Evolutionary conservation across 345 rosid species (phyloP), one percentile per base, ranked within the genome.

Genomic region (Syzygium grande): DNA sequence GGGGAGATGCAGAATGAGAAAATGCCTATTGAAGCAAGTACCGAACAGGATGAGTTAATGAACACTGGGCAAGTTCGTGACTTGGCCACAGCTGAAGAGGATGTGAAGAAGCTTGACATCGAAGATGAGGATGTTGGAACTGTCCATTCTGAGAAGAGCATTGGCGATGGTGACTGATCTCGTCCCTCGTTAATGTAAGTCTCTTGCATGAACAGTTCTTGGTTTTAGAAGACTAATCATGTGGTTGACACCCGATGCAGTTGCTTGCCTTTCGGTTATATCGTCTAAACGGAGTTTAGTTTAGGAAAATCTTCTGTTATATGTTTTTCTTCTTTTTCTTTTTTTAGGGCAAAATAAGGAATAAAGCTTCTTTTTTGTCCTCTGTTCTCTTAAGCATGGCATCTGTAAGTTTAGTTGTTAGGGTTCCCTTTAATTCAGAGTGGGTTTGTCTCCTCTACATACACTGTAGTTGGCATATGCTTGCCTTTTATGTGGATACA

Each of bases 111-210:
- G 85, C 56, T 65, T 51, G 84, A 58, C 53, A 11, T 56, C 51
- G 51, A 21, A 34, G 88, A 65, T 80, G 87, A 79, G 84, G 59
- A 86, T 34, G 49, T 52, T 23, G 58, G 54, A 38, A 54, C 77
- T 29, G 59, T 29, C 52, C 79, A 84, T 43, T 51, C 38, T 3
- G 86, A 84, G 86, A 84, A 59, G 58, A 87, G 88, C 83, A 84
- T 84, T 53, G 80, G 59, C 59, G 86, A 55, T 61, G 51, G 80
- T 46, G 86, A 87, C 86, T 49, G 51, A 87, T 84, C 11, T 83
- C 21, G 86, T 84, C 88, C 73, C 80, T 83, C 86, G 83, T 87
- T 87, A 55, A 55, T 80, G 86, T 87, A 84, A 84, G 88, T 87
- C 86, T 55, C 88, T 87, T 87, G 86, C 78, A 27, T 86, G 87